A percentile compares a stretch with the other conserved stretches of the same genome.
Evolutionary conservation across 1,139 yeast species (phyloP).

Genomic region (Taphrina communis): DNA sequence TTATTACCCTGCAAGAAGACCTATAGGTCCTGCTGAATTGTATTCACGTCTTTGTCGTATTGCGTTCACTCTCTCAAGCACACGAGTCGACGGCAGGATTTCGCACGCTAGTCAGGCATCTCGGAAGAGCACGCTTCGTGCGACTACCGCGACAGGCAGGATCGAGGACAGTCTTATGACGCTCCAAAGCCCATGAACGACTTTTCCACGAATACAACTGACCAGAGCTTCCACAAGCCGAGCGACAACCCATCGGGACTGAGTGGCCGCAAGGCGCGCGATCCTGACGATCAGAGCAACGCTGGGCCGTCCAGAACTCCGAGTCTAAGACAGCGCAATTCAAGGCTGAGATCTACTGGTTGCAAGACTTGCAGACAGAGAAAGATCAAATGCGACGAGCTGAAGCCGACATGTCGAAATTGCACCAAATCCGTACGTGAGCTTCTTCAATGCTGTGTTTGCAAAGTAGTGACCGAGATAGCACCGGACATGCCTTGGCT

Average conservation of each 20-base stretch:
- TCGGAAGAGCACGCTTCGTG: background rate
- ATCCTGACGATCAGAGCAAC: background rate
- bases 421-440: conserved; percentile 40
- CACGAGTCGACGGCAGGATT: too few relatives aligned
- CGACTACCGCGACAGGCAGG: background rate
- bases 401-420: conserved; percentile 46
- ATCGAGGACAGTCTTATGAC: background rate
- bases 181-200: conserved; percentile 9
- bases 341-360: conserved; percentile 43
- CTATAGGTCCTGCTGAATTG: too few relatives aligned
- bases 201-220: background rate
- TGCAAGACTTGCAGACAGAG: conserved; percentile 47
- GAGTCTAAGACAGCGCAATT: conserved; percentile 5
- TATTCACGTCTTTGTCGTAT: background rate
- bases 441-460: too few relatives aligned
- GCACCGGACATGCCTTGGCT: conserved; percentile 28
- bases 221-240: background rate
- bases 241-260: background rate
- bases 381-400: conserved; percentile 48
- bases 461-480: background rate
- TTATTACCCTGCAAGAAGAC: too few relatives aligned
- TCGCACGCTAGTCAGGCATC: too few relatives aligned
- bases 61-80: background rate
- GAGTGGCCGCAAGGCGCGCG: background rate
- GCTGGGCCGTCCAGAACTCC: conserved; percentile 1